Conservation (phyloP, 192 early-diverging fungal genomes). For the Coemansia sp. region DNA sequence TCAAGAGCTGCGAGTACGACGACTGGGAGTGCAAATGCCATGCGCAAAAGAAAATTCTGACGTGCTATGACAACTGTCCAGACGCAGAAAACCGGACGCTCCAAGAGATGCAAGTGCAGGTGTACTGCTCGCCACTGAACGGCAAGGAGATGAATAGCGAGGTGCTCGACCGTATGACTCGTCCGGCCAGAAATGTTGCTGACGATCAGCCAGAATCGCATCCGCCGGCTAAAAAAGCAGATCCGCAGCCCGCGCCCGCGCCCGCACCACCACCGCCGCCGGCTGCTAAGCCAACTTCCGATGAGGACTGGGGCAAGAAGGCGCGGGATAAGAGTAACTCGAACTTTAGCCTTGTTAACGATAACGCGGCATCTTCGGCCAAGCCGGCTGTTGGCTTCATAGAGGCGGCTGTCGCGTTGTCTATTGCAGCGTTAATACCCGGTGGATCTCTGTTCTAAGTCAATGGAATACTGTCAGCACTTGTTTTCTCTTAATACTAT, state of each 20-base stretch:
- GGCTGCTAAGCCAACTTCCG: constrained; percentile 6
- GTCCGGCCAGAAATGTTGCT: constrained; percentile 24
- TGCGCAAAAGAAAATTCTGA: constrained; percentile 45
- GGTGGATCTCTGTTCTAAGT: too few relatives aligned
- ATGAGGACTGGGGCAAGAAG: constrained; percentile 11
- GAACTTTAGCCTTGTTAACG: constrained; percentile 30
- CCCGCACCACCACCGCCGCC: constrained; percentile 13
- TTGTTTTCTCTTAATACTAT: too few relatives aligned
- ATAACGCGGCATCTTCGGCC: constrained; percentile 8
- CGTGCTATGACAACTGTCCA: constrained; percentile 54
- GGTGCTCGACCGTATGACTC: constrained; percentile 46
- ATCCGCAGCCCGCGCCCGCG: not conserved
- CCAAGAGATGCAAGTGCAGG: constrained; percentile 54
- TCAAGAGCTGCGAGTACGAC: constrained; percentile 40
- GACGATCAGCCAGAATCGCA: constrained; percentile 21
- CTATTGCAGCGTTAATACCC: too few relatives aligned
- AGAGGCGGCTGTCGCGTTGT: too few relatives aligned
- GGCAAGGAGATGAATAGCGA: constrained; percentile 42
- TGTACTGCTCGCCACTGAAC: constrained; percentile 38
- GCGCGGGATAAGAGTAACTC: constrained; percentile 6
- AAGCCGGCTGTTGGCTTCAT: too few relatives aligned
- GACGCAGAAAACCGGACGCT: constrained; percentile 49
- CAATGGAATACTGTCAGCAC: too few relatives aligned
- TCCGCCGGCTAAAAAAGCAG: not conserved
- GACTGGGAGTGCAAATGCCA: constrained; percentile 54